A percentile compares a stretch with the other conserved stretches of the same genome.
phyloP scores from a whole-genome alignment of 2,329 filamentous ascomycete genomes.

The Paracorniculantispora psalliotae region DNA sequence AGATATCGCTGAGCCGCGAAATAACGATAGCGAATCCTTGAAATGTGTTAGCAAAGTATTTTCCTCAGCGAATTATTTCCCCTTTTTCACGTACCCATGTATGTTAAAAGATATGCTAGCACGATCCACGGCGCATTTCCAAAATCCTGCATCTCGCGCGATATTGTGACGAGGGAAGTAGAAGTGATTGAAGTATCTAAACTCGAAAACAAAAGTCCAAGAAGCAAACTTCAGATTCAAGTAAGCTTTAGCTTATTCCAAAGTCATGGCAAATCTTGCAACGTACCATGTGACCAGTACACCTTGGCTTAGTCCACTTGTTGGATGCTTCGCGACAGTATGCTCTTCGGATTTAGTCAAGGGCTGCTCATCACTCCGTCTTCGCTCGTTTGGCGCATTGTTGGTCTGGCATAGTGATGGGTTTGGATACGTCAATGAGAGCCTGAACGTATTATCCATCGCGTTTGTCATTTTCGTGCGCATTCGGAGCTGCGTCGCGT shows the following conservation, averaged over 20 bases:
- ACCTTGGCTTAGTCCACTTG: slow-evolving; percentile 1
- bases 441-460: slow-evolving; percentile 13
- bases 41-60: not conserved
- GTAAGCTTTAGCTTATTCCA: slow-evolving; percentile 17
- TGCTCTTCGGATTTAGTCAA: not conserved
- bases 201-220: slow-evolving; percentile 52
- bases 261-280: not conserved
- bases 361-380: slow-evolving; percentile 2
- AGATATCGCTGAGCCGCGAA: slow-evolving; percentile 56
- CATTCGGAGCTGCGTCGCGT: not conserved
- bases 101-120: slow-evolving; percentile 51
- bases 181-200: slow-evolving; percentile 55
- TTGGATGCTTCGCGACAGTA: not conserved
- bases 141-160: slow-evolving; percentile 46
- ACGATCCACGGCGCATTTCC: slow-evolving; percentile 51
- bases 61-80: not conserved
- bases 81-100: slow-evolving; percentile 40
- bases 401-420: slow-evolving; percentile 21
- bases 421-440: slow-evolving; percentile 31
- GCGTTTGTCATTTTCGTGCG: not conserved
- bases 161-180: slow-evolving; percentile 53
- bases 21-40: slow-evolving; percentile 52
- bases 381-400: not conserved
- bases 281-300: slow-evolving; percentile 17
- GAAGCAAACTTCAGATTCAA: slow-evolving; percentile 40